Conservation (phyloP, 805 yeast genomes). For the Spathaspora girioi region DNA sequence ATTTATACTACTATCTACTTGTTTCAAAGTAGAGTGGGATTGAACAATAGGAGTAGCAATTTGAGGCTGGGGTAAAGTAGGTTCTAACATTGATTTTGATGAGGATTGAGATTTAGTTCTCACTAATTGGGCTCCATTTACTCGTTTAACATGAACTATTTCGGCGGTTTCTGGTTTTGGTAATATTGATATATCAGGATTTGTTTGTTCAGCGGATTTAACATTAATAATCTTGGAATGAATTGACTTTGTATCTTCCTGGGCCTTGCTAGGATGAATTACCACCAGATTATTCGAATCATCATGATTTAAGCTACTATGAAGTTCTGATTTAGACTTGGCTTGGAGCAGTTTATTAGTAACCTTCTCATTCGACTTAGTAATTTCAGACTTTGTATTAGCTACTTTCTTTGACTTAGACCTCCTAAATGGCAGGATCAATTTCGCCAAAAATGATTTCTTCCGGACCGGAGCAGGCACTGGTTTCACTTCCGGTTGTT, state of each 20-base stretch:
- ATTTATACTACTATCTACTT: background rate
- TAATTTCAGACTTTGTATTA: background rate
- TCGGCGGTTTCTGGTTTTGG: background rate
- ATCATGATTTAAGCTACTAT: no score
- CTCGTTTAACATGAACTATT: background rate
- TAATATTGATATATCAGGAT: background rate
- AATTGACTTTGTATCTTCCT: no score
- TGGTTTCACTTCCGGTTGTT: background rate
- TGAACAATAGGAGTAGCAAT: background rate
- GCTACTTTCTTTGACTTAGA: background rate
- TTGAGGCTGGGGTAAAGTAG: background rate
- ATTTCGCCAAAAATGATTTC: slow-evolving; percentile 1
- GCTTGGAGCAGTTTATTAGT: no score
- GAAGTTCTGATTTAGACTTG: no score
- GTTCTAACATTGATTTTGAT: background rate
- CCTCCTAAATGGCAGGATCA: slow-evolving; percentile 1
- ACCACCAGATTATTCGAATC: no score
- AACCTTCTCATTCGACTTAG: no score
- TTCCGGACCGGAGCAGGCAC: background rate
- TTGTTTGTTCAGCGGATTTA: background rate
- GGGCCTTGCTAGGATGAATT: no score
- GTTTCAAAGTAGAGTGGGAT: background rate
- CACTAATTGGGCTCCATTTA: background rate
- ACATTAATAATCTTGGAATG: background rate
- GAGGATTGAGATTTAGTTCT: background rate